phyloP scores from a whole-genome alignment of 768 basidiomycete species.

The Suillus clintonianus region DNA sequence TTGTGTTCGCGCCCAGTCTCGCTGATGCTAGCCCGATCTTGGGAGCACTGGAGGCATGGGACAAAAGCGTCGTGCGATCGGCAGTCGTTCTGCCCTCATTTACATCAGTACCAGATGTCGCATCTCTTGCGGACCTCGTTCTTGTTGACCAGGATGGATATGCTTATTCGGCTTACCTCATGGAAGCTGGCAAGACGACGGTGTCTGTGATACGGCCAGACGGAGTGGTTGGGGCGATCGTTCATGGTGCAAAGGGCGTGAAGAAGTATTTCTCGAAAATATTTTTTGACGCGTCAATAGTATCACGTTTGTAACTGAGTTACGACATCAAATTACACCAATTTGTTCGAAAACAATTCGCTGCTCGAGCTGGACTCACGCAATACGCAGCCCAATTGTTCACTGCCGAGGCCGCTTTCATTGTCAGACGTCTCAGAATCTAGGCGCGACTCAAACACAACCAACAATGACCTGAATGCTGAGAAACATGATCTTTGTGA shows the following conservation, averaged over 20 bases:
- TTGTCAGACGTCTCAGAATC: too few relatives aligned
- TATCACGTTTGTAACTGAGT: too few relatives aligned
- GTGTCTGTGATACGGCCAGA: conserved; percentile 41
- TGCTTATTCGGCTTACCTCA: conserved; percentile 38
- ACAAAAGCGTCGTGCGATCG: not conserved
- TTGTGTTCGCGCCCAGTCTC: conserved; percentile 11
- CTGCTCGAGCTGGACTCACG: too few relatives aligned
- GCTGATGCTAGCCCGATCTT: conserved; percentile 9
- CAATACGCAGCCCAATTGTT: too few relatives aligned
- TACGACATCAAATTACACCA: too few relatives aligned
- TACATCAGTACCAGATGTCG: not conserved
- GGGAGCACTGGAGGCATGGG: not conserved
- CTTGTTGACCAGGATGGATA: conserved; percentile 36
- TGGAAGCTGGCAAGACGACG: conserved; percentile 28
- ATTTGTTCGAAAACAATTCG: too few relatives aligned
- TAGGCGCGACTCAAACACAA: too few relatives aligned
- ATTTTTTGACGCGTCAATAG: not conserved
- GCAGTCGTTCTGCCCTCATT: conserved; percentile 2
- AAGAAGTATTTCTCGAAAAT: conserved; percentile 18
- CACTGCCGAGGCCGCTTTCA: too few relatives aligned
- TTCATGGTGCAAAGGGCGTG: conserved; percentile 11
- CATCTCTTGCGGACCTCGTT: conserved; percentile 24
- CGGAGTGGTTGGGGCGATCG: conserved; percentile 42
- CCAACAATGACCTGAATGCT: too few relatives aligned
- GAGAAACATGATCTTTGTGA: not conserved